Conservation (phyloP, 2,329 filamentous ascomycete genomes). For the Fusarium drepaniforme region DNA sequence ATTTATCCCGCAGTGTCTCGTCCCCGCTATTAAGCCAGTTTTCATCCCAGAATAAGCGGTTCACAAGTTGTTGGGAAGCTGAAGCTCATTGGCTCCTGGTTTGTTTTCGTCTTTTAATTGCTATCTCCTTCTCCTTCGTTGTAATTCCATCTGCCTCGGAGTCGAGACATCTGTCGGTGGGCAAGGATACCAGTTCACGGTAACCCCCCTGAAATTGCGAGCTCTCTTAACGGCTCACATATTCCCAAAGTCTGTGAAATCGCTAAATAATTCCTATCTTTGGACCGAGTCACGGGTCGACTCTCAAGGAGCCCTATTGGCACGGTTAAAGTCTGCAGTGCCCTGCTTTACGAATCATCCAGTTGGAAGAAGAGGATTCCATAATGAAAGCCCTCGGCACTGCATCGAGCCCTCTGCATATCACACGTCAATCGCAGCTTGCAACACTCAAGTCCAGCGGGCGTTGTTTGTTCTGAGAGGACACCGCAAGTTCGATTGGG, state of each 20-base stretch:
- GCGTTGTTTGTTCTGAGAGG: neutral
- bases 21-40: conserved; percentile 30
- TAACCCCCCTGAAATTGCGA: neutral
- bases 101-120: neutral
- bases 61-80: conserved; percentile 5
- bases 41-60: conserved; percentile 7
- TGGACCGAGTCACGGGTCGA: neutral
- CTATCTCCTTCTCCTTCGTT: conserved; percentile 3
- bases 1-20: conserved; percentile 35
- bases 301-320: neutral
- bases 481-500: neutral
- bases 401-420: neutral
- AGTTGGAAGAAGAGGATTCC: neutral
- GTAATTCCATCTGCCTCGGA: neutral
- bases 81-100: neutral
- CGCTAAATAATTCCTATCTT: neutral
- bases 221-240: neutral
- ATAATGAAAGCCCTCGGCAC: neutral
- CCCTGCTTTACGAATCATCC: neutral
- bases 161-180: neutral
- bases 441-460: neutral
- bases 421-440: neutral
- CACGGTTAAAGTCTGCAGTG: neutral
- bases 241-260: neutral
- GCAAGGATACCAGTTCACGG: neutral